Evolutionary conservation across 345 rosid genomes (phyloP).

Genomic region (Pistacia atlantica): DNA sequence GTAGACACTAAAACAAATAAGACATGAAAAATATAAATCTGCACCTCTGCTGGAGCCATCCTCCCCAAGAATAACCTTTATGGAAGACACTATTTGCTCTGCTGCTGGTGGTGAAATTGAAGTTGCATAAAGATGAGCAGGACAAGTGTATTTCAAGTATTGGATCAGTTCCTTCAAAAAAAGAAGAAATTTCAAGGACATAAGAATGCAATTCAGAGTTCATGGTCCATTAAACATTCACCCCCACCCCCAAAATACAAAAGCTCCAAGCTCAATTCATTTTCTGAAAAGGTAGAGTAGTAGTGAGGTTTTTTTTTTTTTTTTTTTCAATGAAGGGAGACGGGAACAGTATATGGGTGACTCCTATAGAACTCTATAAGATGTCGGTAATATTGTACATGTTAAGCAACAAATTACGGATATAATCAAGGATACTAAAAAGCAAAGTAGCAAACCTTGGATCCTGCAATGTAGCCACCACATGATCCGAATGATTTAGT

Average conservation of each 20-base stretch:
- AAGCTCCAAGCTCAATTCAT: neutral
- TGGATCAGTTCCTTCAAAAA: slow-evolving; percentile 71
- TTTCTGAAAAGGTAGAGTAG: neutral
- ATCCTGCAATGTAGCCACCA: slow-evolving; percentile 97
- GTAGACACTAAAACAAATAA: slow-evolving; percentile 1
- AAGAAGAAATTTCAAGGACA: neutral
- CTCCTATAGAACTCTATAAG: neutral
- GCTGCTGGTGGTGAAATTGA: slow-evolving; percentile 93
- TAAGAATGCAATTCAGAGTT: slow-evolving; percentile 3
- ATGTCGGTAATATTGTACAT: neutral
- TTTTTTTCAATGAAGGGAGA: neutral
- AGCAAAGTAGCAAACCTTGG: slow-evolving; percentile 59
- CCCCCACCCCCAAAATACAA: neutral
- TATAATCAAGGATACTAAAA: slow-evolving; percentile 8
- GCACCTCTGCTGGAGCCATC: slow-evolving; percentile 95
- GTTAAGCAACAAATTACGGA: neutral
- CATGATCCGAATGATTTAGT: slow-evolving; percentile 97
- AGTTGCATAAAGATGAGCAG: slow-evolving; percentile 96
- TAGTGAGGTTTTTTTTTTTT: neutral
- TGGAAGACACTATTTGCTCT: slow-evolving; percentile 81
- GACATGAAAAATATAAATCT: neutral
- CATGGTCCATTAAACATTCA: neutral
- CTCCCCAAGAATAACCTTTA: slow-evolving; percentile 88
- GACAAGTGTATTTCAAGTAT: slow-evolving; percentile 70
- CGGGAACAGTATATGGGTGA: neutral